Base-by-base conservation (phyloP, 2,329 filamentous ascomycete genomes). In the Allantophomopsis lycopodina region DNA sequence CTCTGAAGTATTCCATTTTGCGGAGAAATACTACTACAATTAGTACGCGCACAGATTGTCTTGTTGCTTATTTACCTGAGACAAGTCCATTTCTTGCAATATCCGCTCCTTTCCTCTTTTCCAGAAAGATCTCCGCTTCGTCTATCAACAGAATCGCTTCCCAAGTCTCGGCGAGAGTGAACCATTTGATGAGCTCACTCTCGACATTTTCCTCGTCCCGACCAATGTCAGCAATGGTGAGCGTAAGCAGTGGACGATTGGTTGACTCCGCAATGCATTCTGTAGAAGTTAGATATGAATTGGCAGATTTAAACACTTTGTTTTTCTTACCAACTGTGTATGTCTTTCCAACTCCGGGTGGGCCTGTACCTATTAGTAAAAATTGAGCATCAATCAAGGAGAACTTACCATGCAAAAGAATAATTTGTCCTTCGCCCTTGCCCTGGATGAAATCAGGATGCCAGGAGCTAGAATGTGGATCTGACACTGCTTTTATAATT, bases 161-260 rank as follows among this genome's bases (percentile, higher is more conserved):
- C 67, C 68, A 72, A 11, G 60, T 58, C 0, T 59, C 59, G 2
- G 66, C 68, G 46, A 69, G 61, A 40, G 60, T 55, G 28, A 73
- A 65, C 16, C 62, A 55, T 14, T 57, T 54, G 42, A 63, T 60
- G 41, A 73, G 52, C 35, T 64, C 63, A 11, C 55, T 49, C 7
- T 66, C 65, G 5, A 71, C 54, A 7, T 53, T 48, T 1, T 55
- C 55, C 0, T 66, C 56, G 31, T 58, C 58, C 37, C 60, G 60
- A 20, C 67, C 67, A 16, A 72, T 55, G 45, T 69, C 66, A 34
- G 65, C 64, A 18, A 61, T 63, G 38, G 64, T 62, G 56, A 50
- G 30, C 11, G 41, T 38, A 16, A 47, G 32, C 5, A 50, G 41
- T 4, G 48, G 46, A 31, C 40, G 37, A 5, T 38, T 30, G 3